Conservation (phyloP, 768 basidiomycete species). For the Mycena rosella region DNA sequence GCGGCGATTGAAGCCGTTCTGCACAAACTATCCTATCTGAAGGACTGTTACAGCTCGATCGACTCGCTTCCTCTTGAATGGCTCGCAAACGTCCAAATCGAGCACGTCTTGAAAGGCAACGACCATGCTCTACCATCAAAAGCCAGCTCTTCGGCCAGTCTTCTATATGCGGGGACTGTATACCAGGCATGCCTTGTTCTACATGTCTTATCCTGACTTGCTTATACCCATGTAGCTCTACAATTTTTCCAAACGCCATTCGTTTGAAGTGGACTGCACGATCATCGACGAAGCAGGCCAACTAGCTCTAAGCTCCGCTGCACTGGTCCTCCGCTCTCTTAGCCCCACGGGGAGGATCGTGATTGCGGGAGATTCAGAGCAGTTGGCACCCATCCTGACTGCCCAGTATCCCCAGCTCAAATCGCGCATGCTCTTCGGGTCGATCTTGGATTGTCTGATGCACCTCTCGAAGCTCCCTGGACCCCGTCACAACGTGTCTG, state of each 20-base stretch:
- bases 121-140: slow-evolving; percentile 54
- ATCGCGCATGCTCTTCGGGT: slow-evolving; percentile 58
- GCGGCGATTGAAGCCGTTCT: slow-evolving; percentile 65
- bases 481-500: slow-evolving; percentile 16
- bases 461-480: slow-evolving; percentile 35
- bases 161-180: slow-evolving; percentile 62
- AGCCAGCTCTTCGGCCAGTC: slow-evolving; percentile 39
- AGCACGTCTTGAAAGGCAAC: slow-evolving; percentile 56
- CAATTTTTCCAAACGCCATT: slow-evolving; percentile 58
- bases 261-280: slow-evolving; percentile 57
- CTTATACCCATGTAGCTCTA: slow-evolving; percentile 51
- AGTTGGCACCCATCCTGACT: slow-evolving; percentile 63
- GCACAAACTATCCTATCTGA: slow-evolving; percentile 54
- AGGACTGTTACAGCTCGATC: slow-evolving; percentile 52
- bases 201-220: background rate
- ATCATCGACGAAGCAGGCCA: slow-evolving; percentile 68
- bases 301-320: slow-evolving; percentile 58
- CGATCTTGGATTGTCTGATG: slow-evolving; percentile 63
- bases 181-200: slow-evolving; percentile 53
- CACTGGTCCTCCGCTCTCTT: slow-evolving; percentile 60
- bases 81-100: slow-evolving; percentile 57
- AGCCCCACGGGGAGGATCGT: slow-evolving; percentile 54
- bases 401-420: slow-evolving; percentile 60
- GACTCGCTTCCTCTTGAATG: slow-evolving; percentile 53
- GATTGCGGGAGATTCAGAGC: slow-evolving; percentile 65